Evolutionary conservation across 768 basidiomycete genomes (phyloP), one percentile per base, ranked within the genome.

Genomic region (Phanerodontia chrysosporium): DNA sequence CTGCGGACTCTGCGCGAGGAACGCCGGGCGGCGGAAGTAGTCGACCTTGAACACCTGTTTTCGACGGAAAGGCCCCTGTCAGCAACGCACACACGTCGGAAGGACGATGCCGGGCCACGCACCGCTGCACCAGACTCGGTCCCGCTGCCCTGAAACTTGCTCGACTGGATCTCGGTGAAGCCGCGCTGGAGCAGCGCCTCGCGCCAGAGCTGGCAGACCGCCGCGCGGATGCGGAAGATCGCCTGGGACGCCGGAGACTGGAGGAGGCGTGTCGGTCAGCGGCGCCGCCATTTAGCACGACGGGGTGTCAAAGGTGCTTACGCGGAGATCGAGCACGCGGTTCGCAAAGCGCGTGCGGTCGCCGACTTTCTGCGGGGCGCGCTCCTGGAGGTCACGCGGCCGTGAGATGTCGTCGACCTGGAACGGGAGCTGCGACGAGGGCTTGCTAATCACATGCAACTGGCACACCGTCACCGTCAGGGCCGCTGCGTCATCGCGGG

Each of bases 11-110:
- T 99, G 97, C 27, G 97, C 97, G 24, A 99, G 82, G 78, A 83
- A 98, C 3, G 96, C 97, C 58, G 74, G 82, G 82, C 95, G 90
- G 78, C 95, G 92, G 79, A 98, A 99, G 74, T 99, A 99, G 67
- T 84, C 83, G 30, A 99, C 97, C 79, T 96, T 96, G 83, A 99
- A 99, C 32, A 99, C 97, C 58, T 58, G 25, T 24, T n/a, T n/a
- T n/a, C n/a, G n/a, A n/a, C n/a, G n/a, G n/a, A n/a, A 16, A 10
- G 32, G 24, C 28, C 1, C 12, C 22, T 10, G 55, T 45, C 52
- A 54, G 52, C 24, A 13, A 4, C 35, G 32, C 29, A 24, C 6
- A 24, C 25, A 45, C 39, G 28, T n/a, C 8, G 28, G 1, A 45
- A 46, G 25, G 4, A 21, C 3, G 35, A 18, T 6, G 42, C 16